Base-by-base conservation (phyloP, 2,329 filamentous ascomycete species). In the Pseudogymnoascus sp. region DNA sequence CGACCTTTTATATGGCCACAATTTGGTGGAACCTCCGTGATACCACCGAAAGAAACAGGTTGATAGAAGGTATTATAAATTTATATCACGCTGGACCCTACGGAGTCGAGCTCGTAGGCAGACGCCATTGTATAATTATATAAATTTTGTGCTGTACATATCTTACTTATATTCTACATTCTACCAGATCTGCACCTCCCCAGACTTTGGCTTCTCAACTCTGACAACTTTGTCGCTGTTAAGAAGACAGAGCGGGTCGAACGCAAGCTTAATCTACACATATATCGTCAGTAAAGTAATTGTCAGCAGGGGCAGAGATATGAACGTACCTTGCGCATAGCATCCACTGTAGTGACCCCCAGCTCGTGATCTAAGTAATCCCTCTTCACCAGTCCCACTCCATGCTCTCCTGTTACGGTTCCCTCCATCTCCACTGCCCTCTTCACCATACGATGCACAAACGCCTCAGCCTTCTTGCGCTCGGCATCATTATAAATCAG, bases 361-460 rank as follows among this genome's bases (percentile, higher is more conserved):
- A 94, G 77, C 74, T 95, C 90, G 69, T 92, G 87, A 8, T 84
- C 80, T 43, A 95, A 79, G 70, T 93, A 93, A 70, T 94, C 90
- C 66, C 90, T 79, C 81, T 95, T 95, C 61, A 93, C 88, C 57
- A 95, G 76, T 6, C 90, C 90, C 60, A 94, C 86, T 41, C 90
- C 90, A 72, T 95, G 90, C 74, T 95, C 90, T 60, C 90, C 90
- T 11, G 90, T 92, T 1, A 91, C 89, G 0, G 90, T 94, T 7
- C 90, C 90, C 74, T 94, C 90, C 77, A 91, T 82, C 75, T 91
- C 88, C 57, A 95, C 85, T 0, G 90, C 90, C 64, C 88, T 80
- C 80, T 92, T 91, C 61, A 93, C 89, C 90, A 94, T 94, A 62
- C 85, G 81, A 71, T 92, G 88, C 25, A 94, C 88, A 25, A 93